Evolutionary conservation across 2,329 filamentous ascomycete genomes (phyloP).

Genomic region (Alternaria sp.): DNA sequence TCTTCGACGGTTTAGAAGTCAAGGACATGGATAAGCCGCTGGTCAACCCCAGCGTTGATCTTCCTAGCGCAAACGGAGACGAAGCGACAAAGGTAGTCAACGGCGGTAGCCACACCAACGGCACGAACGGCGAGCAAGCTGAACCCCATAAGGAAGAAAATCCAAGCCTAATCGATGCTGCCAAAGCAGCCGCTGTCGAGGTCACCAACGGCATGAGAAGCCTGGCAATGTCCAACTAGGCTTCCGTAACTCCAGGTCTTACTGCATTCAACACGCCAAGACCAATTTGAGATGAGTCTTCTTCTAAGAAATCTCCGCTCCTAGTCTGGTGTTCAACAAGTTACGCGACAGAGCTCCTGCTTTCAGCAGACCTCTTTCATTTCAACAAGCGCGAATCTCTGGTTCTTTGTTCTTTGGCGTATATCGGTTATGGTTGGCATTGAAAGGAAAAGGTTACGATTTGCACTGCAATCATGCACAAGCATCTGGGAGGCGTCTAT

Average conservation of each 20-base stretch:
- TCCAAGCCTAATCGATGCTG: slow-evolving; percentile 33
- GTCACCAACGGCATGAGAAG: slow-evolving; percentile 43
- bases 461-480: slow-evolving; percentile 13
- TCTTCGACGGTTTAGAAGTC: slow-evolving; percentile 83
- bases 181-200: slow-evolving; percentile 40
- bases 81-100: slow-evolving; percentile 13
- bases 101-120: slow-evolving; percentile 20
- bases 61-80: slow-evolving; percentile 20
- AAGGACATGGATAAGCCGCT: slow-evolving; percentile 66
- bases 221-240: slow-evolving; percentile 38
- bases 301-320: slow-evolving; percentile 3
- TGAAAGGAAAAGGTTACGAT: background rate
- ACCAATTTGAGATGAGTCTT: slow-evolving; percentile 22
- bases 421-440: background rate
- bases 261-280: slow-evolving; percentile 48
- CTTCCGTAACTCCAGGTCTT: slow-evolving; percentile 29
- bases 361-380: slow-evolving; percentile 35
- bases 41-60: slow-evolving; percentile 23
- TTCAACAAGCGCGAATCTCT: slow-evolving; percentile 30
- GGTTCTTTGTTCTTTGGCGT: slow-evolving; percentile 2
- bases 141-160: slow-evolving; percentile 25
- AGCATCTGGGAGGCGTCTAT: slow-evolving; percentile 50
- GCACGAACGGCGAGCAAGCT: slow-evolving; percentile 26
- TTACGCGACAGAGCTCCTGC: slow-evolving; percentile 11
- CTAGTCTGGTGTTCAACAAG: slow-evolving; percentile 14